These are phyloP conservation scores for Voacanga thouarsii DNA, from an alignment of 257 asterid genomes.

Conservation along the genomic window DNA sequence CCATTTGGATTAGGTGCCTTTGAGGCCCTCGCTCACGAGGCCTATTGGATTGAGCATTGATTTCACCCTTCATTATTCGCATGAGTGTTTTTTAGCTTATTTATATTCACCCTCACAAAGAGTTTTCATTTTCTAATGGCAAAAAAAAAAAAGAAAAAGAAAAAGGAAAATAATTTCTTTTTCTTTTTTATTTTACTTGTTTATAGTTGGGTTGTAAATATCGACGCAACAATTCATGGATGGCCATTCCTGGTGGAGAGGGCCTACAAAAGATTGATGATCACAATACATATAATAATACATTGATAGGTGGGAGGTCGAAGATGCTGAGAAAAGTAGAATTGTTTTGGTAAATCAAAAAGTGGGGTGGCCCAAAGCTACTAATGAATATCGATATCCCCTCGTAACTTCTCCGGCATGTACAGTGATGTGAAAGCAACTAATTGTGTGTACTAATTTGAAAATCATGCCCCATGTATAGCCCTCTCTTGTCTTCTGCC, in stretches of 20 bases:
- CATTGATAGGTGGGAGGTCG: constrained; percentile 27
- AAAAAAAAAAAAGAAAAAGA: no score
- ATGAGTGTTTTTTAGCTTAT: constrained; percentile 1
- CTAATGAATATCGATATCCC: background rate
- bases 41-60: constrained; percentile 18
- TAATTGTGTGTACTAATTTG: background rate
- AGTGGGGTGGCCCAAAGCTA: constrained; percentile 21
- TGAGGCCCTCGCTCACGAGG: background rate
- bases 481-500: background rate
- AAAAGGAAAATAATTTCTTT: background rate
- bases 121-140: no score
- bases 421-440: constrained; percentile 49
- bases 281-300: constrained; percentile 4
- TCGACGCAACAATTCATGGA: background rate
- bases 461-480: constrained; percentile 16
- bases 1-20: constrained; percentile 25
- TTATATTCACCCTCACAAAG: no score
- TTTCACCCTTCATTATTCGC: constrained; percentile 11
- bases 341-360: constrained; percentile 9
- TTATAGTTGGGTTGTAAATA: background rate
- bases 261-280: constrained; percentile 3
- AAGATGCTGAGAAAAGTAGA: constrained; percentile 12
- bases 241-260: constrained; percentile 20
- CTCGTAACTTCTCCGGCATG: constrained; percentile 37
- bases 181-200: background rate